A percentile compares a stretch with the other conserved stretches of the same genome.
These are phyloP conservation scores for Tausonia pullulans DNA, from an alignment of 1,284 basidiomycete species.

Conservation along the genomic window DNA sequence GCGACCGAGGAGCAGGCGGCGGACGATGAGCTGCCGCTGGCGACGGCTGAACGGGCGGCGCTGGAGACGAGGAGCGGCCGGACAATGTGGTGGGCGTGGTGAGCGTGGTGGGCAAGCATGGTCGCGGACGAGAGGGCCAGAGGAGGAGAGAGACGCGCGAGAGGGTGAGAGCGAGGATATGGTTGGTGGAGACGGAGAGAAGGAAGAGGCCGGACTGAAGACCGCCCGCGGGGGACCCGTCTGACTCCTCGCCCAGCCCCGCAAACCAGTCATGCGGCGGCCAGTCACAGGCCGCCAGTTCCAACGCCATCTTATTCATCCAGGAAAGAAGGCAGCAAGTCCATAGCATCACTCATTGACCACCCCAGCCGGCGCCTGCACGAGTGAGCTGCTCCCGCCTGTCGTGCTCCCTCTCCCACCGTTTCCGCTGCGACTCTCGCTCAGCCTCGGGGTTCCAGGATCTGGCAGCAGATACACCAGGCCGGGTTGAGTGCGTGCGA, in stretches of 20 bases:
- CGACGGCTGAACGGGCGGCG: background rate
- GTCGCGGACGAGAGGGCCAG: background rate
- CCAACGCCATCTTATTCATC: too few relatives aligned
- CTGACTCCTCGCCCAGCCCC: background rate
- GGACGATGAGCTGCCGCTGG: too few relatives aligned
- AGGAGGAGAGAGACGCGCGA: background rate
- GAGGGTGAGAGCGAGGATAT: background rate
- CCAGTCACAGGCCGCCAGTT: background rate
- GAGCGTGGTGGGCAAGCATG: too few relatives aligned
- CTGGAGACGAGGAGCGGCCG: background rate
- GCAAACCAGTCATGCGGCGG: background rate
- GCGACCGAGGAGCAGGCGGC: too few relatives aligned
- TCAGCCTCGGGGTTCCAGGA: slow-evolving; percentile 4
- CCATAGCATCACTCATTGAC: background rate
- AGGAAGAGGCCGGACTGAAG: background rate
- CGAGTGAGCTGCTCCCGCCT: background rate
- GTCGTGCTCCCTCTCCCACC: slow-evolving; percentile 2
- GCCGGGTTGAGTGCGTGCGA: too few relatives aligned
- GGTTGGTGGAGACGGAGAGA: background rate
- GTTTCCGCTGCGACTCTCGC: slow-evolving; percentile 3
- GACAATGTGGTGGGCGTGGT: background rate
- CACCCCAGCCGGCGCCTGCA: background rate
- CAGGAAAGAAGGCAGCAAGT: background rate
- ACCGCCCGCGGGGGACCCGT: too few relatives aligned
- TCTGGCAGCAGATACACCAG: background rate